These are phyloP conservation scores for Chenopodium berlandieri DNA, from an alignment of 148 eudicot genomes.

Conservation along the genomic window DNA sequence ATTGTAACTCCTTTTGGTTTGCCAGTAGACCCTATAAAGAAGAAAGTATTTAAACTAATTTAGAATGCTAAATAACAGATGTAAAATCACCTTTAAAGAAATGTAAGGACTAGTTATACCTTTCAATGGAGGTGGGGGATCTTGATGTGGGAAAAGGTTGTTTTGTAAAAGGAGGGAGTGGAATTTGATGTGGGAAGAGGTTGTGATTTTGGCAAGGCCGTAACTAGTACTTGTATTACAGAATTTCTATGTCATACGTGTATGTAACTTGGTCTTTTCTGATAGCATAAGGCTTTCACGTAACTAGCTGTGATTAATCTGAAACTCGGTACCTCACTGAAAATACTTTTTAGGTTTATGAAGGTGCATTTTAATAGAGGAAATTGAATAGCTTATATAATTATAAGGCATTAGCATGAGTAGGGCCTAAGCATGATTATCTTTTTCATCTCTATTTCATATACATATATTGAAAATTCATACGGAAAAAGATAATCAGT, in stretches of 20 bases:
- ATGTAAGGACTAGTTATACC: too few relatives aligned
- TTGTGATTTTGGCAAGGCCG: not conserved
- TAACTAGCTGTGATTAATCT: not conserved
- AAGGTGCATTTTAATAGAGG: not conserved
- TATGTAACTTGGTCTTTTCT: not conserved
- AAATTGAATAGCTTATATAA: not conserved
- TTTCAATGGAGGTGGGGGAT: too few relatives aligned
- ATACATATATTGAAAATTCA: not conserved
- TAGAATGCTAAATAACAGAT: not conserved
- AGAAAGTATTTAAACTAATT: constrained; percentile 1
- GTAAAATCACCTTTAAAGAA: too few relatives aligned
- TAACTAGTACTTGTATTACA: not conserved
- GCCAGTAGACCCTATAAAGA: constrained; percentile 72
- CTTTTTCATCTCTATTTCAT: too few relatives aligned
- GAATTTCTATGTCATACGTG: not conserved
- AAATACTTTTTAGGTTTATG: not conserved
- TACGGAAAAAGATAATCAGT: not conserved
- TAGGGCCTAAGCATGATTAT: not conserved
- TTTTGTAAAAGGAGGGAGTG: too few relatives aligned
- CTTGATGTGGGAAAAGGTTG: too few relatives aligned
- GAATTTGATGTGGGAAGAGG: too few relatives aligned
- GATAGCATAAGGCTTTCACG: not conserved
- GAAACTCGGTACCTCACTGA: not conserved
- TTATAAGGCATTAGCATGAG: not conserved
- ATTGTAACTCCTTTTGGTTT: constrained; percentile 85